Base-by-base conservation (phyloP, 169 alveolate genomes). In the Plasmodium ovale region DNA sequence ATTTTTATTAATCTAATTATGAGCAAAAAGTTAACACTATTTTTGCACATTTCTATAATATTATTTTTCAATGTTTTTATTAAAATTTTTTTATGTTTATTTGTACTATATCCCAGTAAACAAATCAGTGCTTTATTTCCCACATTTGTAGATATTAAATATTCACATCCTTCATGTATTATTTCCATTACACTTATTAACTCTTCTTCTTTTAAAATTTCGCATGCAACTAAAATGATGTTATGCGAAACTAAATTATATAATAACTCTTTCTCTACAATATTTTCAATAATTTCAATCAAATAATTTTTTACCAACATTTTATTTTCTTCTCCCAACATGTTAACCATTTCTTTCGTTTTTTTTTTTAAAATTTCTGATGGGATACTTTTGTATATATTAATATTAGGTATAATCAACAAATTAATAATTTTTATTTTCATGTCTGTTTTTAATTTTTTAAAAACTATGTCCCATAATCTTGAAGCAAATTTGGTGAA, bases 121-220 rank as follows among this genome's bases (percentile, higher is more conserved):
- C 35, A 65, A 23, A 82, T 82, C 67, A 82, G 58, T 9, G 90
- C 90, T 65, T 82, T 69, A 23, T 82, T 82, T 56, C 90, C 90
- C 10, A 68, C 12, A 39, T 82, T 54, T 59, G 90, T 42, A 4
- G 90, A 53, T 39, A 82, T 68, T 56, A 82, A 71, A 58, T 82
- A 82, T 82, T 82, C 90, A 65, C 90, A 82, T 37, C 90, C 90
- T 51, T 82, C 85, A 71, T 82, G 90, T 29, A 82, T 82, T 29
- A 58, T 67, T 27, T 82, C 85, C 90, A 82, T 82, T 19, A 82
- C 2, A 53, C 53, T 82, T 23, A 19, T 71, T 42, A 82, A 68
- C 16, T 82, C 90, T 14, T 56, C 60, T 12, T 82, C 85, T 3
- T 51, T 27, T 51, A 68, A 51, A 49, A 82, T 65, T 54, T 64